Evolutionary conservation across 768 basidiomycete species (phyloP), one percentile per base, ranked within the genome.

Genomic region (Boletus vermiculosoides): DNA sequence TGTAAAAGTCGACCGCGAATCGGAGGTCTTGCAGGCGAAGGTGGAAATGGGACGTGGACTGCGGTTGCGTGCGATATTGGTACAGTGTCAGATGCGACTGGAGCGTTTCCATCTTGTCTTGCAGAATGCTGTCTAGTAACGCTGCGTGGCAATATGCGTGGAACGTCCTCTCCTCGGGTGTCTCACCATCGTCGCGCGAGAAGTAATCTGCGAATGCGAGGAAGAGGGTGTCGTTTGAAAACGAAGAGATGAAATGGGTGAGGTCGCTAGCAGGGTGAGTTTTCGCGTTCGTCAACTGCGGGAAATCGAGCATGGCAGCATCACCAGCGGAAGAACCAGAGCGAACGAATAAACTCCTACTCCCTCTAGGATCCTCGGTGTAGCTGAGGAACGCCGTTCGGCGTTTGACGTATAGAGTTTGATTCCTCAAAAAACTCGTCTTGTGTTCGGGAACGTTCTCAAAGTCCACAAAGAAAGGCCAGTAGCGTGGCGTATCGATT

Each of bases 401-500:
- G 18, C 95, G 86, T 71, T 98, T 96, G 58, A 98, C 96, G 61
- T 85, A 94, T 31, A 99, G 77, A 0, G 92, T 96, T 62, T 94
- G 89, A 56, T 81, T 88, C 34, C 78, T 79, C 40, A 96, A 73
- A 23, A 98, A 79, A 7, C 80, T 78, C 45, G 83, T 81, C 48
- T 83, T 83, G 69, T 96, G 89, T 15, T 78, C 80, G 4, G 84
- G 80, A 52, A 86, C 80, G 41, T 83, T 76, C 40, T 84, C 80
- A 20, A 90, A 83, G 64, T 95, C 90, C 34, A 98, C 81, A 56
- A 87, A 85, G 73, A 95, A 90, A 0, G 94, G 89, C 92, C 93
- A 97, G 71, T 99, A 98, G 6, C 97, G 85, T 16, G 94, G 94
- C 0, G 92, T 97, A 65, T 98, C 94, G 23, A 95, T 87, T 45